phyloP scores from a whole-genome alignment of 345 rosid species.

The Syzygium jambos region DNA sequence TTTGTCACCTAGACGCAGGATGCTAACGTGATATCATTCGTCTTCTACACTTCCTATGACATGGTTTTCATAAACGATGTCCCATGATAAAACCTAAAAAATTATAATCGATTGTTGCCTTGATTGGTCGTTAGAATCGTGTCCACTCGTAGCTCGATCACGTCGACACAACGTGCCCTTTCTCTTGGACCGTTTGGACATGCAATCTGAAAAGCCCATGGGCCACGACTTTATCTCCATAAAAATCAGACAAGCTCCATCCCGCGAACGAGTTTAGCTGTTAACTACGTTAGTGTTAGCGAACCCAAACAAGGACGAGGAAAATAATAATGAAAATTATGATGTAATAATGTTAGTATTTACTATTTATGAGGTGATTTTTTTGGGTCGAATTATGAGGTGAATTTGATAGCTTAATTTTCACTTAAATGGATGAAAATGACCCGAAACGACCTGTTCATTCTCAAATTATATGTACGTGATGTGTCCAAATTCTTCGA shows the following conservation, averaged over 20 bases:
- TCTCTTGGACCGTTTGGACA: neutral
- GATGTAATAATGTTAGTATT: neutral
- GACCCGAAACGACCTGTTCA: neutral
- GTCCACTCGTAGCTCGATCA: neutral
- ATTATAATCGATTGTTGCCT: neutral
- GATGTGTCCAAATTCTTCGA: neutral
- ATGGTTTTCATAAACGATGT: neutral
- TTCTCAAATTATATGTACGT: neutral
- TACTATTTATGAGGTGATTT: neutral
- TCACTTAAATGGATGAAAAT: neutral
- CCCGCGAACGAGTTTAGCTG: neutral
- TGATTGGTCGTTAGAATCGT: neutral
- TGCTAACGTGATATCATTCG: neutral
- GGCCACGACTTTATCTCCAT: neutral
- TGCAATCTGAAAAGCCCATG: neutral
- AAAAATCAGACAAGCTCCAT: neutral
- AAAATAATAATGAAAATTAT: neutral
- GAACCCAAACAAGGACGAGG: neutral
- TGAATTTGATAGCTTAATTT: neutral
- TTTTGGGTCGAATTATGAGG: too few species aligned
- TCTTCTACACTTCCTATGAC: neutral
- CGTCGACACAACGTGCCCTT: neutral
- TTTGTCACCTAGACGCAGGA: too few species aligned
- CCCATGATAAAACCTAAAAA: neutral
- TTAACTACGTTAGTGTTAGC: neutral